phyloP scores from a whole-genome alignment of 78 protist species.

The Bodo saltans region DNA sequence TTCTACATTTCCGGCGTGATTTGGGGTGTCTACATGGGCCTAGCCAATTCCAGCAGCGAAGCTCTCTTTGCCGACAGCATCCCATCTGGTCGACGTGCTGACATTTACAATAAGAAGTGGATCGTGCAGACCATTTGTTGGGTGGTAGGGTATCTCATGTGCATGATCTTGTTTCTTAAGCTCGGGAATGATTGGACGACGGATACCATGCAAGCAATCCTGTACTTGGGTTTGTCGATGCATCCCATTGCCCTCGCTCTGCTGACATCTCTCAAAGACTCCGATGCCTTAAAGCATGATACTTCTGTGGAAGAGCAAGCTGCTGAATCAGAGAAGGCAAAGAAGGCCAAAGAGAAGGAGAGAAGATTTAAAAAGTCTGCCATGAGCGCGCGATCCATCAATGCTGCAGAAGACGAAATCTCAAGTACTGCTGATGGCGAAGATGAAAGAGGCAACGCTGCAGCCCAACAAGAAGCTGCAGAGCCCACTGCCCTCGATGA shows the following conservation, averaged over 20 bases:
- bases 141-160: not conserved
- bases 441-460: not conserved
- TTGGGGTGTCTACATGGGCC: not conserved
- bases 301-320: not conserved
- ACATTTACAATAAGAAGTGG: not conserved
- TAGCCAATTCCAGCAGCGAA: not conserved
- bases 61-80: not conserved
- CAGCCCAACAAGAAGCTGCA: not conserved
- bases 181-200: constrained; percentile 2
- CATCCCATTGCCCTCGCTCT: not conserved
- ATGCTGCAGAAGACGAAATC: not conserved
- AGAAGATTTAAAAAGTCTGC: too few relatives aligned
- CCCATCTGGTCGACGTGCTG: not conserved
- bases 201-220: not conserved
- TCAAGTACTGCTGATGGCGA: not conserved
- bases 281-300: not conserved
- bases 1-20: not conserved
- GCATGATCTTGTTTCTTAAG: not conserved
- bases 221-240: not conserved
- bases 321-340: not conserved
- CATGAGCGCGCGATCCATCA: not conserved
- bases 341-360: not conserved
- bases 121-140: not conserved
- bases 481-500: not conserved
- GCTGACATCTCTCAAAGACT: not conserved